Evolutionary conservation across 495 filamentous ascomycete species (phyloP).

Genomic region (Cercophora scortea): DNA sequence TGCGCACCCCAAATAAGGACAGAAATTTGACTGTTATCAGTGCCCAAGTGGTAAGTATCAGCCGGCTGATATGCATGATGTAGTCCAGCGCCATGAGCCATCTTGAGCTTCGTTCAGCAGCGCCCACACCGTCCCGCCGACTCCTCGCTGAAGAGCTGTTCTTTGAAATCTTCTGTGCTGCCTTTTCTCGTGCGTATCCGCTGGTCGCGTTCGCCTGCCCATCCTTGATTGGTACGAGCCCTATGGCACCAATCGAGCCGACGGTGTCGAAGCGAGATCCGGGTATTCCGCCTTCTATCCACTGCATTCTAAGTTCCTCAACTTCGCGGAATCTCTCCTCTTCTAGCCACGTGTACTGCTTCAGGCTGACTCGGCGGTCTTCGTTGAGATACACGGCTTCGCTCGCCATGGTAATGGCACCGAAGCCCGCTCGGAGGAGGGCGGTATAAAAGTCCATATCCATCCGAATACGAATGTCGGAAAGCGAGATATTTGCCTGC

Average conservation of each 20-base stretch:
- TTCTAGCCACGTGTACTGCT: conserved; percentile 86
- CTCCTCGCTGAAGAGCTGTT: conserved; percentile 24
- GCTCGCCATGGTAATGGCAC: conserved; percentile 80
- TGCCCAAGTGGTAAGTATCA: conserved; percentile 54
- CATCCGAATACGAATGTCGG: conserved; percentile 67
- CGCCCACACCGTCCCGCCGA: conserved; percentile 62
- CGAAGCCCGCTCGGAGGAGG: conserved; percentile 76
- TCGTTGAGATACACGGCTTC: conserved; percentile 96
- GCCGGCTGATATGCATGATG: conserved; percentile 60
- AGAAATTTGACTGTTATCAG: conserved; percentile 47
- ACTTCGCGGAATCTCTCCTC: conserved; percentile 65
- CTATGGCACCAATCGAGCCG: conserved; percentile 42
- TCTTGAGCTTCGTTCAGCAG: conserved; percentile 62
- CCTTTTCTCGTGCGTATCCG: conserved; percentile 66
- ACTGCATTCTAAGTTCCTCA: conserved; percentile 47
- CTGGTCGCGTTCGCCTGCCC: conserved; percentile 32
- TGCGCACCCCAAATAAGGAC: conserved; percentile 50
- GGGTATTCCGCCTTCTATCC: conserved; percentile 35
- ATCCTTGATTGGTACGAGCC: conserved; percentile 41
- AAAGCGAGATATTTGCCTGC: conserved; percentile 81
- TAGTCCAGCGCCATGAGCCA: conserved; percentile 69
- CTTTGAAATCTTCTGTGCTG: conserved; percentile 44
- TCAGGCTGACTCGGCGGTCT: conserved; percentile 64
- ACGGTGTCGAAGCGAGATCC: conserved; percentile 38
- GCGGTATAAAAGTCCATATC: conserved; percentile 94